Evolutionary conservation across 2,329 filamentous ascomycete genomes (phyloP).

Genomic region (Penicillium hordei): DNA sequence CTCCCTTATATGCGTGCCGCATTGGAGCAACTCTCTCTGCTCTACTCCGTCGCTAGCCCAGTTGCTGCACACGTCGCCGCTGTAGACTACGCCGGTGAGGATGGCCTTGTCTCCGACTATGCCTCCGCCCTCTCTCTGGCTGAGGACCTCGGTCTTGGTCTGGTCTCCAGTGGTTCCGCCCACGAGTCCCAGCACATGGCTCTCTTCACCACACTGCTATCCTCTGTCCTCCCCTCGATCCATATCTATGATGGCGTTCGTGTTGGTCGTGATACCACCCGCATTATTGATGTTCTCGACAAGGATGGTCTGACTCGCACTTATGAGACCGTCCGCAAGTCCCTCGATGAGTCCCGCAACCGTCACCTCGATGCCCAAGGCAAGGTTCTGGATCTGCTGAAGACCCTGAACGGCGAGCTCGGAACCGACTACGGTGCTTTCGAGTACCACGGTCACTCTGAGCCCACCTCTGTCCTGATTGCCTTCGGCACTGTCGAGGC

Average conservation of each 20-base stretch:
- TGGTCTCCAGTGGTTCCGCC: slow-evolving; percentile 80
- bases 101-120: slow-evolving; percentile 84
- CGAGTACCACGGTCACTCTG: slow-evolving; percentile 84
- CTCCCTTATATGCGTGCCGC: slow-evolving; percentile 77
- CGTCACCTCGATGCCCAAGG: slow-evolving; percentile 70
- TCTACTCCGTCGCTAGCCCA: slow-evolving; percentile 89
- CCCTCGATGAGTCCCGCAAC: slow-evolving; percentile 62
- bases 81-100: slow-evolving; percentile 72
- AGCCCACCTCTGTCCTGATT: slow-evolving; percentile 79
- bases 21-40: slow-evolving; percentile 84
- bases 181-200: slow-evolving; percentile 96
- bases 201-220: slow-evolving; percentile 78
- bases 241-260: slow-evolving; percentile 87
- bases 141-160: slow-evolving; percentile 84
- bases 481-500: slow-evolving; percentile 91
- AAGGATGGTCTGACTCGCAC: slow-evolving; percentile 66
- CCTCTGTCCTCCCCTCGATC: slow-evolving; percentile 74
- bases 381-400: slow-evolving; percentile 68
- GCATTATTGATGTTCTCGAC: slow-evolving; percentile 78
- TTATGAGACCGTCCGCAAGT: slow-evolving; percentile 66
- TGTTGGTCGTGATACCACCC: slow-evolving; percentile 76
- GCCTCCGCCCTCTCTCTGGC: slow-evolving; percentile 73
- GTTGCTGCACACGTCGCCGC: slow-evolving; percentile 91
- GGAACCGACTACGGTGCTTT: slow-evolving; percentile 91
- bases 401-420: slow-evolving; percentile 82